Evolutionary conservation across 2,329 filamentous ascomycete genomes (phyloP), one percentile per base, ranked within the genome.

Genomic region (Chalaropsis ovoidea): DNA sequence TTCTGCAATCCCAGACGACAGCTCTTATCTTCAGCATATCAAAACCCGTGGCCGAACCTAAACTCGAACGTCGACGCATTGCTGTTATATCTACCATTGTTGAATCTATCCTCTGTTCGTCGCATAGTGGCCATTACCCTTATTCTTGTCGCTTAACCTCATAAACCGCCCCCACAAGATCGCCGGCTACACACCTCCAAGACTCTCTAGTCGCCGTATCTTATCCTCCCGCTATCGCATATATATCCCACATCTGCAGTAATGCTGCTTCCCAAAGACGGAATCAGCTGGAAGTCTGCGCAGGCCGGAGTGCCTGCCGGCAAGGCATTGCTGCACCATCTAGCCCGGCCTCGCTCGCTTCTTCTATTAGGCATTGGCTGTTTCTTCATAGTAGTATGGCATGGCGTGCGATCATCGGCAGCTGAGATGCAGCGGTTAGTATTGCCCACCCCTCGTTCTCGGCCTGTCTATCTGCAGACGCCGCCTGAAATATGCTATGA

Each of bases 181-280:
- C 19, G 11, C 47, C 47, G 10, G 24, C 15, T 6, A 10, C 35
- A 39, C 4, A 24, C 47, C 47, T 27, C 22, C 22, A 15, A 49
- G 15, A 22, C 22, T 10, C 8, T 10, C 13, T 35, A 19, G 15
- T 45, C 11, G 41, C 19, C 15, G 41, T 13, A 5, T 17, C 27
- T 19, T n/a, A n/a, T 58, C 27, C 52, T 17, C 27, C 54, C 13
- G 8, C 27, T 13, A 10, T 31, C 45, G 39, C n/a, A n/a, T 13
- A 31, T n/a, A 45, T 62, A 43, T 45, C 6, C 7, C 73, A 79
- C 70, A 58, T 62, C 39, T 22, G 1, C 7, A 73, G 79, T 70
- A 69, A 96, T 96, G 92, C 85, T 96, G 79, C 85, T 95, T 71
- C 89, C 90, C 70, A 95, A 95, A 77, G 89, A 88, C 75, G 89